Conservation (phyloP, 1,139 yeast species). For the Geotrichum aggregatum region DNA sequence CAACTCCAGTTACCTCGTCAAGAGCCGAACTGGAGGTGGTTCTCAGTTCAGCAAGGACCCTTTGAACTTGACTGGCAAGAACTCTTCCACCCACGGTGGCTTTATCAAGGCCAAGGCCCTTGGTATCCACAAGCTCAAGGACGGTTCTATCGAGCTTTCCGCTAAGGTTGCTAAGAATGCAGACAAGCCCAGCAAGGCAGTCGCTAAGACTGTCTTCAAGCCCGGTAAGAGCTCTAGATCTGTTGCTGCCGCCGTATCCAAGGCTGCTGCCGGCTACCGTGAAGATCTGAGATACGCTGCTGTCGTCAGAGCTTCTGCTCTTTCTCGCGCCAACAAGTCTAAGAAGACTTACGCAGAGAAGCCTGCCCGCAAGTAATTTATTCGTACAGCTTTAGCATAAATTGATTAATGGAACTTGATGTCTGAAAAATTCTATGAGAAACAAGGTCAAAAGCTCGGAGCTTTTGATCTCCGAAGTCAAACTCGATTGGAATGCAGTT, state of each 20-base stretch:
- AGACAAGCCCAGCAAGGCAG: slow-evolving; percentile 45
- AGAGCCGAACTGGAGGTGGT: slow-evolving; percentile 43
- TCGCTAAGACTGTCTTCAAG: slow-evolving; percentile 42
- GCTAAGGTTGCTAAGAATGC: slow-evolving; percentile 43
- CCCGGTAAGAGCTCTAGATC: slow-evolving; percentile 43
- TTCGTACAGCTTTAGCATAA: slow-evolving; percentile 4
- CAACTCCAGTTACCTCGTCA: slow-evolving; percentile 47
- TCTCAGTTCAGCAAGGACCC: slow-evolving; percentile 48
- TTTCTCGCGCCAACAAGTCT: slow-evolving; percentile 40
- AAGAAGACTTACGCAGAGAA: slow-evolving; percentile 38
- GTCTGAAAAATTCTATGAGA: background rate
- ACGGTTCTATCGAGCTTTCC: slow-evolving; percentile 43
- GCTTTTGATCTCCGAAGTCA: too few relatives aligned
- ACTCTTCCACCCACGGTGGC: slow-evolving; percentile 47
- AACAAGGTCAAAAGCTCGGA: too few relatives aligned
- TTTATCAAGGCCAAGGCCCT: slow-evolving; percentile 48
- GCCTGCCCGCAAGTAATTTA: slow-evolving; percentile 23
- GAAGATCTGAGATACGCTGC: slow-evolving; percentile 46
- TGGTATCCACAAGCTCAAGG: slow-evolving; percentile 39
- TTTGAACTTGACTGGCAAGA: slow-evolving; percentile 45
- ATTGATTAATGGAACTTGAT: slow-evolving; percentile 7
- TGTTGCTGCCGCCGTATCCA: slow-evolving; percentile 45
- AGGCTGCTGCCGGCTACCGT: slow-evolving; percentile 47
- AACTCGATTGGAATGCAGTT: too few relatives aligned
- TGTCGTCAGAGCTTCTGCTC: slow-evolving; percentile 46